A percentile compares a stretch with the other conserved stretches of the same genome.
These are phyloP conservation scores for Anisodus acutangulus DNA, from an alignment of 257 asterid genomes.

Conservation along the genomic window DNA sequence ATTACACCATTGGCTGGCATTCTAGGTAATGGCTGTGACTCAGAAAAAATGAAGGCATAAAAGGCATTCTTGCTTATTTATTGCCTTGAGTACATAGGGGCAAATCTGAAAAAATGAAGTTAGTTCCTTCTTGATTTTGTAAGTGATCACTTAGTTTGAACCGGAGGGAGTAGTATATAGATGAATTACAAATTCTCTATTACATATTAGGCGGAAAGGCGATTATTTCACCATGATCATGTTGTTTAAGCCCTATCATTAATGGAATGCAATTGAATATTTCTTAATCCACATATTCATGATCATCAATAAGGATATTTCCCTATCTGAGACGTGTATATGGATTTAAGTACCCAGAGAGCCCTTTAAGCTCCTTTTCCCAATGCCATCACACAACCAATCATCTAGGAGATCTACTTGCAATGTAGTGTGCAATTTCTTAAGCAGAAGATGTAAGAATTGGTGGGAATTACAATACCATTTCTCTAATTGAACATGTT, in stretches of 20 bases:
- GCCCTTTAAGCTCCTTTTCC: slow-evolving; percentile 18
- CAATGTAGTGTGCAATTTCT: slow-evolving; percentile 13
- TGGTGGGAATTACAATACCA: background rate
- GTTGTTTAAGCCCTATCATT: slow-evolving; percentile 10
- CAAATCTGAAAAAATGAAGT: too few relatives aligned
- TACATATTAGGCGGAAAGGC: background rate
- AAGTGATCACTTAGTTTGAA: too few relatives aligned
- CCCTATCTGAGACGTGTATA: background rate
- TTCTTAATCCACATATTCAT: slow-evolving; percentile 23
- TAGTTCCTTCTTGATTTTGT: too few relatives aligned
- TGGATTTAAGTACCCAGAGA: slow-evolving; percentile 14
- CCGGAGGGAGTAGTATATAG: background rate
- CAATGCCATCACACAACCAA: background rate
- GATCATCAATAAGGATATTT: slow-evolving; percentile 17
- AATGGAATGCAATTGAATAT: slow-evolving; percentile 14
- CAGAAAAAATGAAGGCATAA: slow-evolving; percentile 11
- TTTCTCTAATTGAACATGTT: slow-evolving; percentile 16
- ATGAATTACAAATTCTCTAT: background rate
- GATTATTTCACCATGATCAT: background rate
- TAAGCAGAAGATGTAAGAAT: slow-evolving; percentile 9
- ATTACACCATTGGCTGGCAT: slow-evolving; percentile 67
- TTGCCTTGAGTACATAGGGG: too few relatives aligned
- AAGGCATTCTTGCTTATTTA: too few relatives aligned
- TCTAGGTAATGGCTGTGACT: slow-evolving; percentile 84
- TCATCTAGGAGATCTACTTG: slow-evolving; percentile 29